Evolutionary conservation across 768 basidiomycete genomes (phyloP).

Genomic region (Termitomyces sp.): DNA sequence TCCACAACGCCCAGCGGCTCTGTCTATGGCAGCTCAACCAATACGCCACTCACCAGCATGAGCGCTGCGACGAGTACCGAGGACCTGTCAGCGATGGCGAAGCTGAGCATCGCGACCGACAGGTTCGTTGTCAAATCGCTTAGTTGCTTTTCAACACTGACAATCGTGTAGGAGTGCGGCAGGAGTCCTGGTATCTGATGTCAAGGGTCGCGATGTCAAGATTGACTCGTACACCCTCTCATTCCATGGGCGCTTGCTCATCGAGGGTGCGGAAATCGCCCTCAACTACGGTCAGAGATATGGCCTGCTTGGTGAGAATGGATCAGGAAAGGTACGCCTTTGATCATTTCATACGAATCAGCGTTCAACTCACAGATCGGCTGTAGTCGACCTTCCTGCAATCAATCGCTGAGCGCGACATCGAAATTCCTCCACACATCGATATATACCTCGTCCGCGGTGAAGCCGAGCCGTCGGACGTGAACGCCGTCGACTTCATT

Average conservation of each 20-base stretch:
- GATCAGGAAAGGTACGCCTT: conserved; percentile 87
- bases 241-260: conserved; percentile 90
- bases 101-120: conserved; percentile 86
- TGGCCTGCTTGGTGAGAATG: conserved; percentile 95
- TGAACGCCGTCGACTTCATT: conserved; percentile 97
- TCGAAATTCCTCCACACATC: conserved; percentile 91
- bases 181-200: conserved; percentile 91
- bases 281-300: conserved; percentile 88
- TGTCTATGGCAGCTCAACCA: conserved; percentile 54
- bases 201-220: conserved; percentile 94
- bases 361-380: background rate
- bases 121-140: conserved; percentile 44
- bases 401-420: conserved; percentile 93
- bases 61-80: conserved; percentile 80
- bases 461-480: conserved; percentile 92
- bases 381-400: conserved; percentile 89
- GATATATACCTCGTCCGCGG: conserved; percentile 97
- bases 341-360: background rate
- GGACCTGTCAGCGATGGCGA: conserved; percentile 83
- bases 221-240: conserved; percentile 94
- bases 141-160: background rate
- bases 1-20: conserved; percentile 63
- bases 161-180: conserved; percentile 67
- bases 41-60: conserved; percentile 80
- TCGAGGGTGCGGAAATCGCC: conserved; percentile 59